Conservation (phyloP, 192 early-diverging fungal genomes). For the Podila minutissima region DNA sequence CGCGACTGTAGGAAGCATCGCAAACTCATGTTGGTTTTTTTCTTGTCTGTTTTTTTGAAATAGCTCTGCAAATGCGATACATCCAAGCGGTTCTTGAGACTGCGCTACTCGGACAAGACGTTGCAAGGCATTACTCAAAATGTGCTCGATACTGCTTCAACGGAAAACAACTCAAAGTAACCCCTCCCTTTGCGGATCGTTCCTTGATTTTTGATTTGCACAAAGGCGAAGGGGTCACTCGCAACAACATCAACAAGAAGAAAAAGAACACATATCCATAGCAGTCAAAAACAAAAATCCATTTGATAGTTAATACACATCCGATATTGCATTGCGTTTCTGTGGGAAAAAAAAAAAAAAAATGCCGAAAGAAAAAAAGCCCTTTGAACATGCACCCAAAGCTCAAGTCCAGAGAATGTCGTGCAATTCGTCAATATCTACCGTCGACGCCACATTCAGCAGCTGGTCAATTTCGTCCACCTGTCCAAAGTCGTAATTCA, state of each 20-base stretch:
- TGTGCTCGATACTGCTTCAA: constrained; percentile 6
- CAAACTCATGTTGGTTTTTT: not conserved
- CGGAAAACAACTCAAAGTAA: constrained; percentile 1
- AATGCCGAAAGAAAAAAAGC: not conserved
- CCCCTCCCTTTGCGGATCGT: not conserved
- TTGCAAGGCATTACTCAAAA: constrained; percentile 32
- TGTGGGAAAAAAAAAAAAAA: not conserved
- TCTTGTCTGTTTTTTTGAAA: not conserved
- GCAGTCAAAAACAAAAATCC: not conserved
- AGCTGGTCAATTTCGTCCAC: constrained; percentile 24
- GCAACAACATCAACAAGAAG: too few species aligned
- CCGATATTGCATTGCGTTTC: not conserved
- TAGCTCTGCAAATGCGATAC: constrained; percentile 53
- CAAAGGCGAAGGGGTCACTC: not conserved
- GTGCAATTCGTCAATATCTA: constrained; percentile 27
- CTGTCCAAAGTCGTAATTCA: constrained; percentile 33
- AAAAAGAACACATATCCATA: too few species aligned
- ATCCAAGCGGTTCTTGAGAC: constrained; percentile 35
- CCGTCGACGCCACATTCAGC: constrained; percentile 1
- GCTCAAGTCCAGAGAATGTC: constrained; percentile 28
- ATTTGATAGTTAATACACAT: not conserved
- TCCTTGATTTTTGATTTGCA: not conserved
- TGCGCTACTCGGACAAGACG: constrained; percentile 49
- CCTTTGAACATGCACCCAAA: too few species aligned
- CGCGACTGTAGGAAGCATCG: not conserved